These are phyloP conservation scores for Knufia fluminis DNA, from an alignment of 2,329 filamentous ascomycete species.

Conservation along the genomic window DNA sequence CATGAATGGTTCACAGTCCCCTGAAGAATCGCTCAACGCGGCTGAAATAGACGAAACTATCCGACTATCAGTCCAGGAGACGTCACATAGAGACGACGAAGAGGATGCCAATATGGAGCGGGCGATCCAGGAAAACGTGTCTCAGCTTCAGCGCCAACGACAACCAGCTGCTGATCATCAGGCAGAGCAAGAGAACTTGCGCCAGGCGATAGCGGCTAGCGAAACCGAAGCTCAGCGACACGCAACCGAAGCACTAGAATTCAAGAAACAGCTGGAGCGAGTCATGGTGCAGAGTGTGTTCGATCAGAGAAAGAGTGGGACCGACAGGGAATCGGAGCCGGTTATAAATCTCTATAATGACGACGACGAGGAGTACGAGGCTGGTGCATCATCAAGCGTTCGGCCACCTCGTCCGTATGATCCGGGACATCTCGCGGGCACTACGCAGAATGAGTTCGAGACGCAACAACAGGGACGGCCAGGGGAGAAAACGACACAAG, in stretches of 20 bases:
- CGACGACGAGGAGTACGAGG: conserved; percentile 22
- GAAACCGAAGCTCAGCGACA: conserved; percentile 33
- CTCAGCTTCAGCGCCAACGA: conserved; percentile 35
- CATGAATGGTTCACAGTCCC: conserved; percentile 7
- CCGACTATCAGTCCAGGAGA: conserved; percentile 55
- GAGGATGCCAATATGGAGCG: conserved; percentile 63
- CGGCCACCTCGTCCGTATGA: conserved; percentile 14
- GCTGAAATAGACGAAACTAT: conserved; percentile 63
- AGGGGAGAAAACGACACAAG: conserved; percentile 20
- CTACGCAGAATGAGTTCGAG: conserved; percentile 22
- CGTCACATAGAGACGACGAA: conserved; percentile 56
- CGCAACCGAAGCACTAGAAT: conserved; percentile 10
- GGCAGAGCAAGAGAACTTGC: conserved; percentile 39
- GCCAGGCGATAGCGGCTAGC: conserved; percentile 43
- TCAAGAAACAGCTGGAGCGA: conserved; percentile 12
- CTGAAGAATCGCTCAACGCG: conserved; percentile 8
- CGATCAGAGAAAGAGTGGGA: conserved; percentile 6
- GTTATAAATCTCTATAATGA: not conserved
- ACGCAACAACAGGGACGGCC: conserved; percentile 21
- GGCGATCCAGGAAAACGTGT: conserved; percentile 62
- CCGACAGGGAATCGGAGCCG: conserved; percentile 1
- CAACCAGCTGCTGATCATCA: conserved; percentile 30
- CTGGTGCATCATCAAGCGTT: conserved; percentile 8
- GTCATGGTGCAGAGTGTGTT: conserved; percentile 11
- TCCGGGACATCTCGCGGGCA: conserved; percentile 21